A percentile compares a stretch with the other conserved stretches of the same genome.
Conservation (phyloP, 805 yeast species). For the Crinitomyces ghanaensis region DNA sequence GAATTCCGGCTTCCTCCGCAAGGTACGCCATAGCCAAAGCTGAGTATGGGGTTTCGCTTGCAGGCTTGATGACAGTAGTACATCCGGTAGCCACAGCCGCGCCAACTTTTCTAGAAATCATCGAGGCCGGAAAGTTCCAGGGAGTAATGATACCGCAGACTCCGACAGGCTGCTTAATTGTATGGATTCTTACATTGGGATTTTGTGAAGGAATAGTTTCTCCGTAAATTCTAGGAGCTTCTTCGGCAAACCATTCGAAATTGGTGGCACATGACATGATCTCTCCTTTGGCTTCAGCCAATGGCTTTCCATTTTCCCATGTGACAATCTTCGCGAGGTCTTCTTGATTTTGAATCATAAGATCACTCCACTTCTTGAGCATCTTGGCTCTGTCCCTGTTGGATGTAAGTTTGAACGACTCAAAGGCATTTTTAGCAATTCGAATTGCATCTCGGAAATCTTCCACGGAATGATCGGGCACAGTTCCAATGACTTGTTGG, state of each 20-base stretch:
- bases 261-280: constrained; percentile 57
- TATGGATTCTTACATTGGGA: constrained; percentile 37
- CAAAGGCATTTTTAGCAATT: constrained; percentile 44
- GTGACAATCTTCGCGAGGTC: constrained; percentile 58
- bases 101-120: constrained; percentile 64
- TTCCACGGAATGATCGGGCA: constrained; percentile 44
- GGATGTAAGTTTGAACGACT: constrained; percentile 39
- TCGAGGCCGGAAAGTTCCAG: constrained; percentile 77
- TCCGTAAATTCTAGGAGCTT: constrained; percentile 61
- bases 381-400: constrained; percentile 45
- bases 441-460: constrained; percentile 43
- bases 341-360: constrained; percentile 45
- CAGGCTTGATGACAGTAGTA: constrained; percentile 67
- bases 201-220: constrained; percentile 48
- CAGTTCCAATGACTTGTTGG: constrained; percentile 37
- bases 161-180: constrained; percentile 67
- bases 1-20: constrained; percentile 58
- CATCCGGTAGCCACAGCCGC: constrained; percentile 77
- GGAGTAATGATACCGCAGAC: constrained; percentile 73
- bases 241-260: constrained; percentile 81
- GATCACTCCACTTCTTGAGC: constrained; percentile 39
- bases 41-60: constrained; percentile 60
- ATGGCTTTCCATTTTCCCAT: constrained; percentile 66
- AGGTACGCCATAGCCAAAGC: constrained; percentile 58
- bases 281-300: constrained; percentile 63